A percentile compares a stretch with the other conserved stretches of the same genome.
Evolutionary conservation across 495 filamentous ascomycete species (phyloP).

Genomic region (Podospora australis): DNA sequence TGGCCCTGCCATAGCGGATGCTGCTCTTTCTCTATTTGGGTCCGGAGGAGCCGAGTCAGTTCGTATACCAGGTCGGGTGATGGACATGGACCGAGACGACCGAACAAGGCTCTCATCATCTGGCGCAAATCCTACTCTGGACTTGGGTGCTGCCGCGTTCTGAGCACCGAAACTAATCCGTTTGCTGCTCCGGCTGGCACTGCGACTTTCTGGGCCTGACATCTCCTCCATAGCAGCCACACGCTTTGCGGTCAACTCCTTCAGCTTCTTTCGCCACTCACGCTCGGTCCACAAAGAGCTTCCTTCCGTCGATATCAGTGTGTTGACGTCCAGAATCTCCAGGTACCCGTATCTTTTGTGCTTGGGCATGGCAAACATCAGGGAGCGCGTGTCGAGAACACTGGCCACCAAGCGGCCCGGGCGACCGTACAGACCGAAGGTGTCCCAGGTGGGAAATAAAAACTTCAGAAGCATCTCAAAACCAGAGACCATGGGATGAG

Average conservation of each 20-base stretch:
- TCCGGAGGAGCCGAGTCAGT: slow-evolving; percentile 42
- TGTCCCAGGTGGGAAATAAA: slow-evolving; percentile 90
- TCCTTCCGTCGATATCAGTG: slow-evolving; percentile 68
- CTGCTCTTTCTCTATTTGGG: slow-evolving; percentile 27
- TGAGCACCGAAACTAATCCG: slow-evolving; percentile 57
- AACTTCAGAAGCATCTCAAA: slow-evolving; percentile 97
- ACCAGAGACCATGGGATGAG: slow-evolving; percentile 80
- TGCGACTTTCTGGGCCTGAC: slow-evolving; percentile 49
- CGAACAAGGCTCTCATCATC: slow-evolving; percentile 50
- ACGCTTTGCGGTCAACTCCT: slow-evolving; percentile 79
- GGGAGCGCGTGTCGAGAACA: slow-evolving; percentile 71
- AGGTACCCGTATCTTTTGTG: slow-evolving; percentile 85
- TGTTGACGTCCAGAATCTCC: slow-evolving; percentile 77
- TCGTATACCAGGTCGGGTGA: slow-evolving; percentile 35
- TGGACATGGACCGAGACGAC: slow-evolving; percentile 49
- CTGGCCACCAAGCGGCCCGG: slow-evolving; percentile 83
- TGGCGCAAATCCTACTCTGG: slow-evolving; percentile 54
- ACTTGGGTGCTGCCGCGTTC: slow-evolving; percentile 28
- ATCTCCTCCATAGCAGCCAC: slow-evolving; percentile 53
- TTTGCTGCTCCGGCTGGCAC: slow-evolving; percentile 53
- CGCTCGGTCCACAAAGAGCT: slow-evolving; percentile 75
- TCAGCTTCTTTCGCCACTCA: slow-evolving; percentile 86
- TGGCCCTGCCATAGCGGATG: slow-evolving; percentile 42
- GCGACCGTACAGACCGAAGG: slow-evolving; percentile 86
- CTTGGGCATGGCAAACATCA: slow-evolving; percentile 98